Conservation (phyloP, 331 rosid genomes). For the Malus hybrid region DNA sequence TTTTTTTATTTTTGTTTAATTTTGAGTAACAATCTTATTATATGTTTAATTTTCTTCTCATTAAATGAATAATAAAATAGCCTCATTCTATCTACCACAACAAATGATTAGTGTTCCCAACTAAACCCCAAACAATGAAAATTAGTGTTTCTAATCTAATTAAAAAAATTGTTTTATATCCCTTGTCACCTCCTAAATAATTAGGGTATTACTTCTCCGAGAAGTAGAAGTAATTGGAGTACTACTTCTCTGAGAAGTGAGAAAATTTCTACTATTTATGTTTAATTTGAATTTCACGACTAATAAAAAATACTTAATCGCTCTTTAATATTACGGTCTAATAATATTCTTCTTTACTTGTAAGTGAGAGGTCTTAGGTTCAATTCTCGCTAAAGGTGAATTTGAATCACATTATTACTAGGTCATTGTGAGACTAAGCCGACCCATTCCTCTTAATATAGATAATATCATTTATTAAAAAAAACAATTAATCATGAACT, state of each 20-base stretch:
- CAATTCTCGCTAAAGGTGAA: accelerated
- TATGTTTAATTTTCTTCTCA: not conserved
- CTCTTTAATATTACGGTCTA: accelerated
- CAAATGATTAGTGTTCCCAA: not conserved
- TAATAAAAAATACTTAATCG: too few relatives aligned
- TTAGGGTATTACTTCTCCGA: not conserved
- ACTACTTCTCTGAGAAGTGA: not conserved
- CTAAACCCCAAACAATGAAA: not conserved
- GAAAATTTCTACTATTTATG: not conserved
- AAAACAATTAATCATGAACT: too few relatives aligned
- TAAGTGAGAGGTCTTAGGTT: too few relatives aligned
- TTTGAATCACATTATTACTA: too few relatives aligned
- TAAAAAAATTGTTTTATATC: not conserved
- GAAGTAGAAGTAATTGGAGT: not conserved
- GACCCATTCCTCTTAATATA: too few relatives aligned
- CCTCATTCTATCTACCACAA: not conserved
- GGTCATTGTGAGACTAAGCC: too few relatives aligned
- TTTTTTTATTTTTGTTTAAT: not conserved
- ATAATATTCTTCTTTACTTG: too few relatives aligned
- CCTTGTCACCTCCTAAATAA: not conserved
- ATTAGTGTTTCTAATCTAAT: not conserved
- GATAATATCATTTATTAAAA: too few relatives aligned
- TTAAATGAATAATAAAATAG: not conserved
- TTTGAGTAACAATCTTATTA: not conserved
- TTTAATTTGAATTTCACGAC: not conserved